These are phyloP conservation scores for Globisporangium alternatum DNA, from an alignment of 352 stramenopile genomes.

Conservation along the genomic window DNA sequence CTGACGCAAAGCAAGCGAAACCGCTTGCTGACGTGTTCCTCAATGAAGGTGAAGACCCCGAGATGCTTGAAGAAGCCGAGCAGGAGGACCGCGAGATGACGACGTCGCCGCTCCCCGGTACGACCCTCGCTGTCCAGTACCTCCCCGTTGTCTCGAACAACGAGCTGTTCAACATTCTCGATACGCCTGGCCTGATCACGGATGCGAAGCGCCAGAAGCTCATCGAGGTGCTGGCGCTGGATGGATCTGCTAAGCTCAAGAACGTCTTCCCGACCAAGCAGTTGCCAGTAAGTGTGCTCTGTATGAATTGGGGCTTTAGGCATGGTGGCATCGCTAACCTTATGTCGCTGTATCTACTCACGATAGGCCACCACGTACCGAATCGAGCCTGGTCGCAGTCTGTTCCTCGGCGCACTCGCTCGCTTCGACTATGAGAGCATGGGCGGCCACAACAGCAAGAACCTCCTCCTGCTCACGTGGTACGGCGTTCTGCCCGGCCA, in stretches of 20 bases:
- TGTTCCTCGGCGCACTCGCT: conserved; percentile 74
- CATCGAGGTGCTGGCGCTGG: conserved; percentile 70
- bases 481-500: conserved; percentile 84
- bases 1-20: background rate
- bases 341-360: background rate
- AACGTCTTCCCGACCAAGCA: conserved; percentile 79
- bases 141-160: conserved; percentile 78
- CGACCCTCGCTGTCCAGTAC: conserved; percentile 84
- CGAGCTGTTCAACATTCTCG: conserved; percentile 78
- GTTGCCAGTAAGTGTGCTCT: conserved; percentile 39
- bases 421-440: conserved; percentile 76
- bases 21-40: conserved; percentile 37
- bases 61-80: conserved; percentile 69
- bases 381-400: conserved; percentile 57
- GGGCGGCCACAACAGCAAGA: conserved; percentile 39
- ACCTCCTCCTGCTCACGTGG: conserved; percentile 73
- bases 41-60: conserved; percentile 48
- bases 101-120: conserved; percentile 89
- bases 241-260: conserved; percentile 59
- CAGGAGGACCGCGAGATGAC: conserved; percentile 77
- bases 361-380: conserved; percentile 65
- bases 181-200: conserved; percentile 78
- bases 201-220: conserved; percentile 76
- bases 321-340: background rate
- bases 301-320: background rate